These are phyloP conservation scores for Cardamine occulta DNA, from an alignment of 345 rosid genomes.

Conservation along the genomic window DNA sequence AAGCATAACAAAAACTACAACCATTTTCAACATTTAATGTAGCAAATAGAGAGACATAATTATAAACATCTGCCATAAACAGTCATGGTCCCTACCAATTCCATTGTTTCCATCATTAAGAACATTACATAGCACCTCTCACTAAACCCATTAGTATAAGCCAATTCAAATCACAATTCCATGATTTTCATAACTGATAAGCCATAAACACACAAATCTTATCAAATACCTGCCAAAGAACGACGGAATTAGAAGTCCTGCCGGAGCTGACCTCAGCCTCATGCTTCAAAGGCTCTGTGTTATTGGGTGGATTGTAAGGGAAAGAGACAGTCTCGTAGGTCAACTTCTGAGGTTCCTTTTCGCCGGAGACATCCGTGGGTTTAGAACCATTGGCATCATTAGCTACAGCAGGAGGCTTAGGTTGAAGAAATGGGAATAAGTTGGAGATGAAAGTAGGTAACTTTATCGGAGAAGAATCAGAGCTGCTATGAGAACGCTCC, in stretches of 20 bases:
- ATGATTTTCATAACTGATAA: not conserved
- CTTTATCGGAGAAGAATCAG: slow-evolving; percentile 19
- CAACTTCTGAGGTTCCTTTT: slow-evolving; percentile 19
- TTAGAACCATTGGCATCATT: slow-evolving; percentile 18
- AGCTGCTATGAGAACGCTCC: not conserved
- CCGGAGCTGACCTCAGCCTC: slow-evolving; percentile 51
- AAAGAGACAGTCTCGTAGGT: slow-evolving; percentile 34
- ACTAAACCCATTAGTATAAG: not conserved
- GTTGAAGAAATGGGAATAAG: slow-evolving; percentile 44
- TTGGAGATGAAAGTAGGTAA: slow-evolving; percentile 38
- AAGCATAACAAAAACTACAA: not conserved
- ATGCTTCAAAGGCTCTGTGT: slow-evolving; percentile 41
- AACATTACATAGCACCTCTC: slow-evolving; percentile 1
- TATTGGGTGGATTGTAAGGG: slow-evolving; percentile 38
- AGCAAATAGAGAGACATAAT: not conserved
- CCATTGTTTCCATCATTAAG: not conserved
- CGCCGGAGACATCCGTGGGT: slow-evolving; percentile 27
- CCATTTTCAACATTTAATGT: not conserved
- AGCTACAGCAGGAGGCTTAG: slow-evolving; percentile 29
- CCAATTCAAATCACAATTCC: slow-evolving; percentile 4
- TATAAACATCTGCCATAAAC: slow-evolving; percentile 14
- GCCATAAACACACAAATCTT: not conserved
- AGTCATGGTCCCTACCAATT: slow-evolving; percentile 19
- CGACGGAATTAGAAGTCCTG: slow-evolving; percentile 57
- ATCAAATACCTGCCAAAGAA: slow-evolving; percentile 60